phyloP scores from a whole-genome alignment of 441 rosid species.

The Pelargonium australe region DNA sequence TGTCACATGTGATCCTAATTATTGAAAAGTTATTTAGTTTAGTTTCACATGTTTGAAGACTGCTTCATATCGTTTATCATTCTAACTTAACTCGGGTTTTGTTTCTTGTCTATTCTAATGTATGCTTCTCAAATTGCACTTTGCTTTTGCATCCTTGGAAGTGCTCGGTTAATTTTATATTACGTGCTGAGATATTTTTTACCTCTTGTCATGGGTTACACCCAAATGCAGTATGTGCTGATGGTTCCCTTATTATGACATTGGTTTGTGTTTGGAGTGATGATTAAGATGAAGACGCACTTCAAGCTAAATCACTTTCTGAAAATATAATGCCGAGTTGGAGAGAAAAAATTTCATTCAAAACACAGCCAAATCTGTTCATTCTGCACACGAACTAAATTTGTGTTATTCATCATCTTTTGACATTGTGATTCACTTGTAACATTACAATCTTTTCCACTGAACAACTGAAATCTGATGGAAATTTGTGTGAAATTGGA shows the following conservation, averaged over 20 bases:
- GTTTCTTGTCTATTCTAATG: neutral
- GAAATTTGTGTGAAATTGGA: neutral
- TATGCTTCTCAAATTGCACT: neutral
- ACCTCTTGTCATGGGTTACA: no score
- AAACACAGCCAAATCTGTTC: neutral
- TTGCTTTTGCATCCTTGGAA: neutral
- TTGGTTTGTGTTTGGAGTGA: neutral
- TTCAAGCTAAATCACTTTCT: slow-evolving; percentile 5
- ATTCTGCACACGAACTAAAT: neutral
- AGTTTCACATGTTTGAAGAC: neutral
- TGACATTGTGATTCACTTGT: slow-evolving; percentile 2
- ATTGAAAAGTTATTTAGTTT: neutral
- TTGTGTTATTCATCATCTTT: neutral
- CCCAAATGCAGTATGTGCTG: no score
- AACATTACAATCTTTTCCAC: neutral
- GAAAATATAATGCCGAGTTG: neutral
- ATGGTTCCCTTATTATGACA: no score
- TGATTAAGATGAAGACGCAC: neutral
- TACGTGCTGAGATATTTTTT: neutral
- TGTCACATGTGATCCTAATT: neutral
- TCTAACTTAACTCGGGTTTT: neutral
- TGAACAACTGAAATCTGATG: neutral
- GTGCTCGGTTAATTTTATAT: neutral
- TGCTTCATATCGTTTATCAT: neutral
- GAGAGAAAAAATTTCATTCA: neutral